A percentile compares a stretch with the other conserved stretches of the same genome.
These are phyloP conservation scores for Aspergillus olivimuriae DNA, from an alignment of 495 filamentous ascomycete genomes.

Conservation along the genomic window DNA sequence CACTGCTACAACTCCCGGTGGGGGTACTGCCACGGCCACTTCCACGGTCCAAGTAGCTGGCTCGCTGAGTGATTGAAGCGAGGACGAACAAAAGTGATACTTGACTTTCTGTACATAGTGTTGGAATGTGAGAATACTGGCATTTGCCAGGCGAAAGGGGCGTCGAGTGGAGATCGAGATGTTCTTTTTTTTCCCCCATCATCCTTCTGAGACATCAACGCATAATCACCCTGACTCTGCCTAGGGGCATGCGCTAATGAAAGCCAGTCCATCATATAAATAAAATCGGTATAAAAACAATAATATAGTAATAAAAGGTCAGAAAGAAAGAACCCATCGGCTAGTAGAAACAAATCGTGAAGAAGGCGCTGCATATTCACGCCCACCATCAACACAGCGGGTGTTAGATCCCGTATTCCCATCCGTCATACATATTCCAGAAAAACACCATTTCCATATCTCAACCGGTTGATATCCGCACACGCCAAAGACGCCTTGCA, in stretches of 20 bases:
- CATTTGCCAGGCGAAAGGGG: not conserved
- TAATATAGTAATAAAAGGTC: conserved; percentile 1
- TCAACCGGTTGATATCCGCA: not conserved
- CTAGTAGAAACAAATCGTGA: conserved; percentile 22
- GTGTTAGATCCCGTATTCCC: too few relatives aligned
- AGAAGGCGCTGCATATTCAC: conserved; percentile 13
- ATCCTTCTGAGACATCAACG: not conserved
- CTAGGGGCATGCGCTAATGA: not conserved
- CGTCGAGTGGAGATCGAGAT: not conserved
- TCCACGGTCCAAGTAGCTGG: not conserved
- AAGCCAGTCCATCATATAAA: conserved; percentile 2
- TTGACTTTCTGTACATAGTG: not conserved
- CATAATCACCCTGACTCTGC: not conserved
- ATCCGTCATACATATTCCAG: not conserved
- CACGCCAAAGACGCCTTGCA: not conserved
- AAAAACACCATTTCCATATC: not conserved
- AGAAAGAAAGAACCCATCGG: conserved; percentile 1
- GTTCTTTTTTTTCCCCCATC: not conserved
- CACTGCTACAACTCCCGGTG: not conserved
- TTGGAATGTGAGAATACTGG: not conserved
- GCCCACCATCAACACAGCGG: too few relatives aligned
- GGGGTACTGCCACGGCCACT: too few relatives aligned
- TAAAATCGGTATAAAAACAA: not conserved
- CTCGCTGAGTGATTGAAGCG: not conserved
- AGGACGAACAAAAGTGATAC: not conserved